Conservation (phyloP, 164 flowering plant species). For the Pachysandra terminalis region DNA sequence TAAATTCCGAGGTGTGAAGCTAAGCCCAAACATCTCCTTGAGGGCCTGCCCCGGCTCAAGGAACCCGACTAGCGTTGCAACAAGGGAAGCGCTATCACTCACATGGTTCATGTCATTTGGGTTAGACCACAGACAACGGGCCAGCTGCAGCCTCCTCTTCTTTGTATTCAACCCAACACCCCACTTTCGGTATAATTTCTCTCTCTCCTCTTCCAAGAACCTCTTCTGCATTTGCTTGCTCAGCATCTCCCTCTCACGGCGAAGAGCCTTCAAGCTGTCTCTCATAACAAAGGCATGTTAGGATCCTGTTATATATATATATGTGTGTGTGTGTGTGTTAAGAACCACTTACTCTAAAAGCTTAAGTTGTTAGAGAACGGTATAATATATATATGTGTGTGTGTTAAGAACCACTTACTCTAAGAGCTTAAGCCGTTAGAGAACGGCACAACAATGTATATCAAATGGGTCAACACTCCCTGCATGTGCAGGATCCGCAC, state of each 20-base stretch:
- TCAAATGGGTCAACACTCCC: too few species aligned
- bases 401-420: too few species aligned
- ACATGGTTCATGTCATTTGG: constrained; percentile 54
- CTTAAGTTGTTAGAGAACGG: too few species aligned
- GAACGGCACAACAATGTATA: too few species aligned
- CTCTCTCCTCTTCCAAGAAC: constrained; percentile 59
- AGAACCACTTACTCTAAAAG: too few species aligned
- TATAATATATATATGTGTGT: too few species aligned
- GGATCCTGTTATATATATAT: background rate
- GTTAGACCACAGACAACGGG: constrained; percentile 57
- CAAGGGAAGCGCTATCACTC: constrained; percentile 66
- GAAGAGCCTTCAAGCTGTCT: constrained; percentile 56
- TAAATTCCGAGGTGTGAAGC: constrained; percentile 53
- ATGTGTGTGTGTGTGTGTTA: too few species aligned
- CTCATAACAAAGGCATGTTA: constrained; percentile 7
- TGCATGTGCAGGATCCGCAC: too few species aligned
- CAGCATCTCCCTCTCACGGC: constrained; percentile 68
- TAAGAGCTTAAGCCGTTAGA: too few species aligned
- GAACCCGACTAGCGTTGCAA: constrained; percentile 66
- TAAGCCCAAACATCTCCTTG: constrained; percentile 94
- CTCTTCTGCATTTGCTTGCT: constrained; percentile 66
- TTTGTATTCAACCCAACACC: constrained; percentile 63
- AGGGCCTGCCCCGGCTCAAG: constrained; percentile 56
- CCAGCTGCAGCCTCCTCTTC: constrained; percentile 66
- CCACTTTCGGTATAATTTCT: constrained; percentile 62